Evolutionary conservation across 768 basidiomycete genomes (phyloP).

Genomic region (Auriscalpium microsporum): DNA sequence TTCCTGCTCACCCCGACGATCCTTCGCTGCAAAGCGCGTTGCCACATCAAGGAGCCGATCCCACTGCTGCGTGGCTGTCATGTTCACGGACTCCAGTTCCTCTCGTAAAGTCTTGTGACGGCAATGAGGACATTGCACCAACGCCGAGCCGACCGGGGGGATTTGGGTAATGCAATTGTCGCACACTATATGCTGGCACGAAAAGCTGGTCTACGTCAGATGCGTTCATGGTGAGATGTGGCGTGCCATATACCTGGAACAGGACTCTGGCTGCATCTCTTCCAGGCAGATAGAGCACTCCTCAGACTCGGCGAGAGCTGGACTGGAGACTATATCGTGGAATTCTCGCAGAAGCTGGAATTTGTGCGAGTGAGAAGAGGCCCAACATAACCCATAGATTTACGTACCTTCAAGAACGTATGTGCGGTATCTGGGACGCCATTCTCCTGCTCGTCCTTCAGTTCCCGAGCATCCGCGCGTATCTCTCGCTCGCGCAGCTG

Average conservation of each 20-base stretch:
- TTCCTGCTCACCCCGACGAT: slow-evolving; percentile 27
- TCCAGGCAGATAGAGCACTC: slow-evolving; percentile 34
- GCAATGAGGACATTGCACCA: slow-evolving; percentile 31
- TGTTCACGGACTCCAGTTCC: slow-evolving; percentile 26
- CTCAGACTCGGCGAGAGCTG: slow-evolving; percentile 29
- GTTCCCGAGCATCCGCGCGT: slow-evolving; percentile 29
- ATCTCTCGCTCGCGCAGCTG: slow-evolving; percentile 28
- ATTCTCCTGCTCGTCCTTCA: slow-evolving; percentile 22
- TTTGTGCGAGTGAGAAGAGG: neutral
- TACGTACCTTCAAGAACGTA: slow-evolving; percentile 34
- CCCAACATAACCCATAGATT: neutral
- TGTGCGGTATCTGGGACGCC: slow-evolving; percentile 26
- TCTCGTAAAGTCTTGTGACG: slow-evolving; percentile 22
- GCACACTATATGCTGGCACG: slow-evolving; percentile 38
- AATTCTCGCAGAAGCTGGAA: slow-evolving; percentile 33
- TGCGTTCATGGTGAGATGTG: neutral
- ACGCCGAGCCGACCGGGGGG: slow-evolving; percentile 19
- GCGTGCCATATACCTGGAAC: slow-evolving; percentile 24
- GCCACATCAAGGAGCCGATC: slow-evolving; percentile 34
- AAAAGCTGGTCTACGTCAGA: slow-evolving; percentile 24
- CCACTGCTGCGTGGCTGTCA: slow-evolving; percentile 36
- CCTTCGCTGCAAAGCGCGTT: slow-evolving; percentile 30
- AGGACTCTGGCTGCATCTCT: slow-evolving; percentile 23
- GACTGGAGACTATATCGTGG: slow-evolving; percentile 29
- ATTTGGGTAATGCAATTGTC: slow-evolving; percentile 27